phyloP scores from a whole-genome alignment of 2,329 filamentous ascomycete species.

The Beauveria sp. region DNA sequence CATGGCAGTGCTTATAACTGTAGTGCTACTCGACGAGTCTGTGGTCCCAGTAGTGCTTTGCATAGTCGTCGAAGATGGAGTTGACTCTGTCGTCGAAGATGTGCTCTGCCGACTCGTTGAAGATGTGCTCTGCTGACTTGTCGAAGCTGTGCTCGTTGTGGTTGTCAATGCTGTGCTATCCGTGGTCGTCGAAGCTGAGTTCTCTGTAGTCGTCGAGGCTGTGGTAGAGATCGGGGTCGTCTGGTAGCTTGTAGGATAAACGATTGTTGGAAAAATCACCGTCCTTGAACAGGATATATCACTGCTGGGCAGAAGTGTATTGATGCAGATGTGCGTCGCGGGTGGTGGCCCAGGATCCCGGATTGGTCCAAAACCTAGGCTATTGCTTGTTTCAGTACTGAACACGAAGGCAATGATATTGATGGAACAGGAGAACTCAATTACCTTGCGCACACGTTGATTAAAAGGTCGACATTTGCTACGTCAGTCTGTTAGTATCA shows the following conservation, averaged over 20 bases:
- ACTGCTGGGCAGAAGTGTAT: slow-evolving; percentile 4
- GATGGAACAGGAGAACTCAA: slow-evolving; percentile 13
- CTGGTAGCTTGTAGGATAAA: background rate
- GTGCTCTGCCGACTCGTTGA: background rate
- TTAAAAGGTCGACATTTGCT: slow-evolving; percentile 46
- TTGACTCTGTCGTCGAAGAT: background rate
- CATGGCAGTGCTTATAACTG: background rate
- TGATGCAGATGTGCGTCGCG: slow-evolving; percentile 19
- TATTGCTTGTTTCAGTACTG: slow-evolving; percentile 13
- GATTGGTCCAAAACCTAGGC: slow-evolving; percentile 23
- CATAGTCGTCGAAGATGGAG: background rate
- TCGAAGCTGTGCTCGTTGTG: background rate
- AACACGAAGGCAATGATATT: background rate
- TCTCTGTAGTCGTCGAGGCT: background rate
- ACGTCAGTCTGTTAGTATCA: background rate
- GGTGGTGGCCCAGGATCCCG: slow-evolving; percentile 31
- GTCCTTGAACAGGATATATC: slow-evolving; percentile 6
- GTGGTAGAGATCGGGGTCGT: background rate
- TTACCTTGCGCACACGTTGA: slow-evolving; percentile 45
- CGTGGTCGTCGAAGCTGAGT: background rate
- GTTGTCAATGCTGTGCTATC: background rate
- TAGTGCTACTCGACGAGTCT: background rate
- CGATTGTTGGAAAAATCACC: background rate
- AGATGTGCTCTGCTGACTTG: background rate
- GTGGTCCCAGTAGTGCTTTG: background rate